Percentiles rank a stretch among this genome's conserved stretches.
Evolutionary conservation across 352 stramenopile species (phyloP).

Genomic region (Lagenidium giganteum): DNA sequence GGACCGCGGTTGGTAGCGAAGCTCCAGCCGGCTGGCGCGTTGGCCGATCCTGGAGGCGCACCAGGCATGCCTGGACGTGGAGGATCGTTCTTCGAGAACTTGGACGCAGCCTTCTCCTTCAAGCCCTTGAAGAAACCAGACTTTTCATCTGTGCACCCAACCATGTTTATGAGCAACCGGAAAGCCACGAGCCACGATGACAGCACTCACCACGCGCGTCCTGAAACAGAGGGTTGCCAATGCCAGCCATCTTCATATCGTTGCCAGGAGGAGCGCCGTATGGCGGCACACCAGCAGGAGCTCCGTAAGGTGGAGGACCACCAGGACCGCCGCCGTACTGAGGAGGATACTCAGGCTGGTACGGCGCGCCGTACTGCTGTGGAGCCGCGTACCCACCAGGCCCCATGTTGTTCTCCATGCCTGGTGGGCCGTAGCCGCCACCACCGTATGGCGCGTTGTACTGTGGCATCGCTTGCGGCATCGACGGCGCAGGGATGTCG

Average conservation of each 20-base stretch:
- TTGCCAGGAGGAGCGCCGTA: slow-evolving; percentile 49
- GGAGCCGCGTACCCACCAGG: slow-evolving; percentile 37
- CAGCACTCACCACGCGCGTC: slow-evolving; percentile 63
- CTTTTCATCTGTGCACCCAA: slow-evolving; percentile 57
- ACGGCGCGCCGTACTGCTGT: slow-evolving; percentile 19
- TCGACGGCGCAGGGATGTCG: slow-evolving; percentile 35
- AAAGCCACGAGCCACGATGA: background rate
- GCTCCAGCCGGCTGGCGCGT: slow-evolving; percentile 78
- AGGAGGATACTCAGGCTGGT: slow-evolving; percentile 17
- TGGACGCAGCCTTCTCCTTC: slow-evolving; percentile 80
- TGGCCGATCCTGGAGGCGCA: slow-evolving; percentile 57
- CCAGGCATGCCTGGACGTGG: slow-evolving; percentile 47
- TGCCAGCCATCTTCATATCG: slow-evolving; percentile 86
- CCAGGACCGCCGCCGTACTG: slow-evolving; percentile 15
- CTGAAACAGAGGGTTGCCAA: slow-evolving; percentile 94
- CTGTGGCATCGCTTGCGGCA: slow-evolving; percentile 44
- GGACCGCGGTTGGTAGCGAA: slow-evolving; percentile 82
- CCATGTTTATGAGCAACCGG: background rate
- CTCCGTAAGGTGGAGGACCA: slow-evolving; percentile 10
- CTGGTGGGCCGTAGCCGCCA: slow-evolving; percentile 39
- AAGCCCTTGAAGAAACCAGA: slow-evolving; percentile 80
- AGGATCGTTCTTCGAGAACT: slow-evolving; percentile 71
- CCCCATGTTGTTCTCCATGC: slow-evolving; percentile 5
- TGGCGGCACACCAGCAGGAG: slow-evolving; percentile 28
- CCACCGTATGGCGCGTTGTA: slow-evolving; percentile 54